Evolutionary conservation across 176 grass and related monocot genomes (phyloP), one percentile per base, ranked within the genome.

Genomic region (Oryza meyeriana): DNA sequence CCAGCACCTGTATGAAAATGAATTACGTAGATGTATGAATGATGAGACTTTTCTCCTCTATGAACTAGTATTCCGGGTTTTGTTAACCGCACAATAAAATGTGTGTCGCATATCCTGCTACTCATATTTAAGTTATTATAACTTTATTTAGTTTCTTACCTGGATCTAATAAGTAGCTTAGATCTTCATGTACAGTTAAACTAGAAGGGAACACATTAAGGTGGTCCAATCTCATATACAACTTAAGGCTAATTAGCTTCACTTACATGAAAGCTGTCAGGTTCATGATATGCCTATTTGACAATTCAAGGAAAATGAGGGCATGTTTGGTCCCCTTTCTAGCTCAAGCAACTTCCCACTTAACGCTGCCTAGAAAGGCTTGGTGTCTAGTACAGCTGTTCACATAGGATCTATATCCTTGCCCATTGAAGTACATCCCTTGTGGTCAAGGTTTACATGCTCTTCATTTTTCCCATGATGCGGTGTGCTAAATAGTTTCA

Each of bases 11-110:
- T 93, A 85, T 88, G 82, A 71, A 79, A 87, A 76, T 75, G 95
- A 98, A 92, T 85, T 93, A 81, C 78, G 87, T 67, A 94, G 90
- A 98, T 98, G 95, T 98, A 94, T 86, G 92, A 36, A 88, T 84
- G 29, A 86, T 41, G 50, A 6, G 3, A 57, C 24, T 28, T 94
- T 79, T 57, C 39, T 89, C 64, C 78, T 80, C 61, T 79, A 12
- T 45, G 79, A 36, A 84, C 58, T 64, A 81, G 26, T 65, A 42
- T 76, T 47, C 41, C 48, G 59, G 17, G 61, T 16, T 91, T 64
- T 61, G 74, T 34, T 77, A 39, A 69, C 69, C 61, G 69, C 18
- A 64, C 35, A 74, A 69, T 25, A 48, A 63, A 85, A 45, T 52
- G 20, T 32, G 10, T 40, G 62, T 25, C 62, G 47, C 4, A 10